phyloP scores from a whole-genome alignment of 176 grass and related monocot genomes.

The Tillandsia leiboldiana region DNA sequence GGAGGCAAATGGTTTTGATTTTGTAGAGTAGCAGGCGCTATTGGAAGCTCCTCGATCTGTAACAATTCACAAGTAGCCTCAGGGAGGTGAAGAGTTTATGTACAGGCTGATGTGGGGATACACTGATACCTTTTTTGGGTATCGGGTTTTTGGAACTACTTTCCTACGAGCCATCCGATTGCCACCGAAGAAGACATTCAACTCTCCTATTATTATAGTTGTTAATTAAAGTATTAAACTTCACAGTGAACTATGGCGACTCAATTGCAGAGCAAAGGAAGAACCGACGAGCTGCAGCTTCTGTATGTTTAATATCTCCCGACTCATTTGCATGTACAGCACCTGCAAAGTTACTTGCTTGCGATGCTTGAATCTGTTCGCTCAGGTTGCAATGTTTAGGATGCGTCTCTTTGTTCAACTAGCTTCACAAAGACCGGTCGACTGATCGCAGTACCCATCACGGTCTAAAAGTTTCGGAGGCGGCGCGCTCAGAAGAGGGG shows the following conservation, averaged over 20 bases:
- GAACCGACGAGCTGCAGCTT: background rate
- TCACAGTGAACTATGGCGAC: background rate
- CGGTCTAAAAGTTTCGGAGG: slow-evolving; percentile 81
- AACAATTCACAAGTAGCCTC: too few relatives aligned
- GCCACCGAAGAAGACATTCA: too few relatives aligned
- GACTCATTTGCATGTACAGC: slow-evolving; percentile 33
- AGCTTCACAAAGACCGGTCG: slow-evolving; percentile 66
- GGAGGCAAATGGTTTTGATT: too few relatives aligned
- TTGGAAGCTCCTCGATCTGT: too few relatives aligned
- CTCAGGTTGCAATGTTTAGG: too few relatives aligned
- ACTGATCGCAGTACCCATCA: slow-evolving; percentile 74
- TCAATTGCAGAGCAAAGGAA: background rate
- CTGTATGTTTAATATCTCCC: slow-evolving; percentile 12
- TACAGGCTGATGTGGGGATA: too few relatives aligned
- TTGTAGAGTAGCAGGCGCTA: too few relatives aligned
- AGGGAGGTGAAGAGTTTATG: too few relatives aligned
- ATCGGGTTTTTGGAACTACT: too few relatives aligned
- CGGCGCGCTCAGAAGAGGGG: slow-evolving; percentile 73
- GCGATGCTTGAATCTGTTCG: slow-evolving; percentile 1
- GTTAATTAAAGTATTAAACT: background rate
- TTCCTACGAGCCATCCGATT: too few relatives aligned
- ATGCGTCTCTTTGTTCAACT: slow-evolving; percentile 28
- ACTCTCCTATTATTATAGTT: too few relatives aligned
- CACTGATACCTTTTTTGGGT: too few relatives aligned
- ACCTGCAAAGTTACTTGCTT: slow-evolving; percentile 12